These are phyloP conservation scores for Penicillium sp. DNA, from an alignment of 2,329 filamentous ascomycete species.

Conservation along the genomic window DNA sequence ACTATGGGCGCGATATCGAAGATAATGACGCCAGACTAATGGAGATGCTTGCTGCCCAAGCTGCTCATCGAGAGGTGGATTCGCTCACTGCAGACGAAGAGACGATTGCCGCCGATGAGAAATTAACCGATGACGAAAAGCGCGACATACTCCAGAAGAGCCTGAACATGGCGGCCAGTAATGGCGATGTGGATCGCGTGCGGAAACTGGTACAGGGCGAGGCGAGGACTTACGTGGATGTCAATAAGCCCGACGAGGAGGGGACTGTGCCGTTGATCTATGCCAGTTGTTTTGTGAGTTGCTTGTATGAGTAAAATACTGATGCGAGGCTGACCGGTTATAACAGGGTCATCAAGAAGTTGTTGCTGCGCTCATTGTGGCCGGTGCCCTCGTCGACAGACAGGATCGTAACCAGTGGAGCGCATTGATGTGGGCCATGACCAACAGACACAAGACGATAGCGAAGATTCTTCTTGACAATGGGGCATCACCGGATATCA, in stretches of 20 bases:
- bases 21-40: slow-evolving; percentile 86
- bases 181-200: slow-evolving; percentile 84
- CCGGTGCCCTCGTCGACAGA: slow-evolving; percentile 83
- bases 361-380: slow-evolving; percentile 76
- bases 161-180: slow-evolving; percentile 92
- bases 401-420: slow-evolving; percentile 98
- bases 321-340: slow-evolving; percentile 9
- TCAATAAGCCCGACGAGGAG: slow-evolving; percentile 87
- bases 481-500: slow-evolving; percentile 91
- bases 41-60: slow-evolving; percentile 93
- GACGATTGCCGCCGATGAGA: slow-evolving; percentile 70
- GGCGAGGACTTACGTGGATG: slow-evolving; percentile 72
- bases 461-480: slow-evolving; percentile 89
- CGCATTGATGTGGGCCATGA: slow-evolving; percentile 99
- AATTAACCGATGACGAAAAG: slow-evolving; percentile 74
- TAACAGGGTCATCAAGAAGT: slow-evolving; percentile 80
- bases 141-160: slow-evolving; percentile 77
- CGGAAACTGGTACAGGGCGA: slow-evolving; percentile 70
- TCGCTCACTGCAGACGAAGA: slow-evolving; percentile 75
- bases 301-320: slow-evolving; percentile 1
- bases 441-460: slow-evolving; percentile 93
- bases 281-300: slow-evolving; percentile 86
- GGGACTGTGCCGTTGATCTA: slow-evolving; percentile 96
- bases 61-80: slow-evolving; percentile 71
- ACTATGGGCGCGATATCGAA: slow-evolving; percentile 46